These are phyloP conservation scores for Metrosideros polymorpha DNA, from an alignment of 441 rosid genomes.

Conservation along the genomic window DNA sequence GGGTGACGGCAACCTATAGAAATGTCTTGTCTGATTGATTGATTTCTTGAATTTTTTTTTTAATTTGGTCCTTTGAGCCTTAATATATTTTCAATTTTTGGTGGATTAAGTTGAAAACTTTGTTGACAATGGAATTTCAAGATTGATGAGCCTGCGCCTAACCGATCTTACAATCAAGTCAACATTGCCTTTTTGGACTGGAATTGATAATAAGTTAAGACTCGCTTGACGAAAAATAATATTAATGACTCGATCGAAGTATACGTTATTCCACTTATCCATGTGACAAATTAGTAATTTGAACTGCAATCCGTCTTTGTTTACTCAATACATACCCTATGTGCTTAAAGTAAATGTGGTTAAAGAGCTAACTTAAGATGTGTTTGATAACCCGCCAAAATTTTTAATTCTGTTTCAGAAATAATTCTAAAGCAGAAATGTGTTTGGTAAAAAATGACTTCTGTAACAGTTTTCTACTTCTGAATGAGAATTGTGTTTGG, in stretches of 20 bases:
- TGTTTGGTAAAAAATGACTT: no score
- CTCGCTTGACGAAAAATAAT: accelerated
- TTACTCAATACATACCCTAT: background rate
- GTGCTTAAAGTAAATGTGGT: background rate
- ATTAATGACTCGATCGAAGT: background rate
- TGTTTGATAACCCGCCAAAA: no score
- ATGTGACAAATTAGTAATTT: background rate
- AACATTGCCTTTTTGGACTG: background rate
- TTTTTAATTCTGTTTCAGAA: no score
- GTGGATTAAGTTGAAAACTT: background rate
- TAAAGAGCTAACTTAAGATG: background rate
- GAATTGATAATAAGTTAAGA: background rate
- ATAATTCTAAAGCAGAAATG: no score
- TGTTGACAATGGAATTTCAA: background rate
- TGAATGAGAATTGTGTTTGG: no score
- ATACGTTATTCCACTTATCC: background rate
- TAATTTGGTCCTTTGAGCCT: background rate
- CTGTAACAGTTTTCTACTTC: no score
- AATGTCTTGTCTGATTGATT: background rate
- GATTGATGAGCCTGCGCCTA: background rate
- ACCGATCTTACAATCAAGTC: background rate
- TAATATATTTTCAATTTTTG: background rate
- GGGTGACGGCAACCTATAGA: background rate
- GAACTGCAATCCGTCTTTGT: background rate
- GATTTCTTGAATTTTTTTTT: background rate